These are phyloP conservation scores for Dispira simplex DNA, from an alignment of 192 early-diverging fungal species.

Conservation along the genomic window DNA sequence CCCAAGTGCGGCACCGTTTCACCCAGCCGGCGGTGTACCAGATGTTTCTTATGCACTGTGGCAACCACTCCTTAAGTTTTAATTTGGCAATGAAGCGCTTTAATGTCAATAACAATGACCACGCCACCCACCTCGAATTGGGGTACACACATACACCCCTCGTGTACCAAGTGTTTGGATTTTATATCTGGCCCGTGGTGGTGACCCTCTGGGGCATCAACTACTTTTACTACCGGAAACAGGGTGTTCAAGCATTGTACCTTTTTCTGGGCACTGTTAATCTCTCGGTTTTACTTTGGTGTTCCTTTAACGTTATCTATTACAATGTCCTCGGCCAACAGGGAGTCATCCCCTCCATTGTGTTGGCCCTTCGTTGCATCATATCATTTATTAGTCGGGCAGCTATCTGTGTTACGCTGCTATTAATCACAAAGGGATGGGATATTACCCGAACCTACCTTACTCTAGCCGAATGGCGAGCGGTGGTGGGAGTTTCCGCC, in stretches of 20 bases:
- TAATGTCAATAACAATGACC: not conserved
- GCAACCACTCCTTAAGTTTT: not conserved
- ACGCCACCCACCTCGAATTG: not conserved
- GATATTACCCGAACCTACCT: not conserved
- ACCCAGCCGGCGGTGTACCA: not conserved
- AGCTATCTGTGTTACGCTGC: not conserved
- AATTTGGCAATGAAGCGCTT: not conserved
- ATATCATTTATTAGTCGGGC: not conserved
- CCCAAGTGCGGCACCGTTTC: not conserved
- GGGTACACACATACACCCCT: not conserved
- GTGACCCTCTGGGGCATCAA: not conserved
- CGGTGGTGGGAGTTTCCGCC: not conserved
- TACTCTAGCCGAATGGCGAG: conserved; percentile 3
- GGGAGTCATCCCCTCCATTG: not conserved
- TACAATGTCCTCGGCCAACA: not conserved
- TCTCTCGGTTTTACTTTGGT: not conserved
- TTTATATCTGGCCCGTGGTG: not conserved
- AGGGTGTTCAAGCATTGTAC: not conserved
- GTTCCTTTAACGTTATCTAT: not conserved
- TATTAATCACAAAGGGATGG: not conserved
- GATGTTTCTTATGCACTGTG: not conserved
- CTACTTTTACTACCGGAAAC: not conserved
- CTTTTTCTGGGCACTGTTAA: not conserved
- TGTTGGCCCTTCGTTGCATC: not conserved
- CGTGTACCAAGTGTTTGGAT: conserved; percentile 1